A percentile compares a stretch with the other conserved stretches of the same genome.
Conservation (phyloP, 2,329 filamentous ascomycete species). For the Epichloe bromicola region DNA sequence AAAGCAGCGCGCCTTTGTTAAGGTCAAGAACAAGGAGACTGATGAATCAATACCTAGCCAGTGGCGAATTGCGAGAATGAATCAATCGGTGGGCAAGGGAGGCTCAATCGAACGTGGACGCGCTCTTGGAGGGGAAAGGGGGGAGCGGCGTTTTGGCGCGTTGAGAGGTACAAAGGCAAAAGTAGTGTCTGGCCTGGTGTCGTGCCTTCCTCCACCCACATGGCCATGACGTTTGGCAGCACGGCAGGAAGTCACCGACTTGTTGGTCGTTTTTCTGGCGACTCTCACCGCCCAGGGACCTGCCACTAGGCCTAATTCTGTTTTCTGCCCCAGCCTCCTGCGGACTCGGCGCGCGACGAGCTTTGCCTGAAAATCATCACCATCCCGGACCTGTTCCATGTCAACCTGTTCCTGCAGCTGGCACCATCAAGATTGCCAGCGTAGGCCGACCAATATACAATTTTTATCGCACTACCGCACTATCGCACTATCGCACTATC, state of each 20-base stretch:
- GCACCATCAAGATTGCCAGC: conserved; percentile 2
- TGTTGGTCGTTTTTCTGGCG: neutral
- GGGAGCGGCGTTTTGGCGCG: conserved; percentile 13
- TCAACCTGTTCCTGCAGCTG: conserved; percentile 2
- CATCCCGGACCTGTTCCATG: neutral
- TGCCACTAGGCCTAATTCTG: conserved; percentile 4
- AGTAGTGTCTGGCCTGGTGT: neutral
- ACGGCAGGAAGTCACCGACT: neutral
- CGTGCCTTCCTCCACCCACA: too few relatives aligned
- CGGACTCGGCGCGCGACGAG: conserved; percentile 8
- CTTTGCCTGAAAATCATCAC: conserved; percentile 6
- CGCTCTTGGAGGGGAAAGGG: neutral
- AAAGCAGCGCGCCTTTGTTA: neutral
- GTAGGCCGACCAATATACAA: conserved; percentile 1
- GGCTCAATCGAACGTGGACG: neutral
- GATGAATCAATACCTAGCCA: neutral
- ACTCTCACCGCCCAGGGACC: conserved; percentile 7
- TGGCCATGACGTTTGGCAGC: neutral
- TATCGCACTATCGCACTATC: neutral
- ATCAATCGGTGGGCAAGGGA: neutral
- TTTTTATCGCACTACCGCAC: neutral
- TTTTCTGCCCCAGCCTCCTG: conserved; percentile 10
- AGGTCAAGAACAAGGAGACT: neutral
- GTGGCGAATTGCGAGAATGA: neutral
- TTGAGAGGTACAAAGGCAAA: conserved; percentile 15